Percentiles rank a stretch among this genome's conserved stretches.
phyloP scores from a whole-genome alignment of 2,329 filamentous ascomycete genomes.

The Thielaviopsis punctulata region DNA sequence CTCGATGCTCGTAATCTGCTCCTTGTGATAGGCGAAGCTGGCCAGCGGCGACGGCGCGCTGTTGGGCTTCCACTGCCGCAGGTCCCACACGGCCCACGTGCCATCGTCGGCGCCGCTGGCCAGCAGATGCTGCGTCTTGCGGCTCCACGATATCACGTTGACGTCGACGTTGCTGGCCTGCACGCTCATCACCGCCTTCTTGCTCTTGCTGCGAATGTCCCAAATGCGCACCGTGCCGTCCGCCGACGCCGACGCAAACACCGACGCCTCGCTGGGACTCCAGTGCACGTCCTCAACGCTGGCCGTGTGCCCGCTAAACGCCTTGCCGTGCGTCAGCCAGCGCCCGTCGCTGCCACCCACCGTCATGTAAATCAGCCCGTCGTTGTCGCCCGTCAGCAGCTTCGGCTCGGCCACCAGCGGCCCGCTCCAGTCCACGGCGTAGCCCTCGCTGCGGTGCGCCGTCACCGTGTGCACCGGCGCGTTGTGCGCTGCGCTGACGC shows the following conservation, averaged over 20 bases:
- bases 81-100: slow-evolving; percentile 88
- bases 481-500: slow-evolving; percentile 66
- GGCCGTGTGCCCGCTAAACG: slow-evolving; percentile 68
- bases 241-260: slow-evolving; percentile 85
- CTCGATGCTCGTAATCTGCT: slow-evolving; percentile 88
- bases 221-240: slow-evolving; percentile 93
- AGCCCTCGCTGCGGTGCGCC: slow-evolving; percentile 86
- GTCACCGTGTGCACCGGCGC: slow-evolving; percentile 77
- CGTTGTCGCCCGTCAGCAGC: slow-evolving; percentile 79
- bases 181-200: slow-evolving; percentile 73
- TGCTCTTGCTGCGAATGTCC: slow-evolving; percentile 83
- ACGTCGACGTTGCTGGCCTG: slow-evolving; percentile 73
- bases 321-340: slow-evolving; percentile 70
- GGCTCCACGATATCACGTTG: slow-evolving; percentile 93
- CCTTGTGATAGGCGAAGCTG: slow-evolving; percentile 85
- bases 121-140: slow-evolving; percentile 71
- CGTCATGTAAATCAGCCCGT: slow-evolving; percentile 77
- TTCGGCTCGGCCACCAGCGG: slow-evolving; percentile 43
- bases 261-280: slow-evolving; percentile 82
- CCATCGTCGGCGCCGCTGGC: slow-evolving; percentile 89
- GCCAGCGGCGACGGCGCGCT: slow-evolving; percentile 64
- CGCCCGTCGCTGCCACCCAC: slow-evolving; percentile 74
- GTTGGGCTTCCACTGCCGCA: slow-evolving; percentile 72
- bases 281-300: slow-evolving; percentile 93
- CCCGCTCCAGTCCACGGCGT: slow-evolving; percentile 93